Conservation (phyloP, 495 filamentous ascomycete genomes). For the Cenococcum geophilum region DNA sequence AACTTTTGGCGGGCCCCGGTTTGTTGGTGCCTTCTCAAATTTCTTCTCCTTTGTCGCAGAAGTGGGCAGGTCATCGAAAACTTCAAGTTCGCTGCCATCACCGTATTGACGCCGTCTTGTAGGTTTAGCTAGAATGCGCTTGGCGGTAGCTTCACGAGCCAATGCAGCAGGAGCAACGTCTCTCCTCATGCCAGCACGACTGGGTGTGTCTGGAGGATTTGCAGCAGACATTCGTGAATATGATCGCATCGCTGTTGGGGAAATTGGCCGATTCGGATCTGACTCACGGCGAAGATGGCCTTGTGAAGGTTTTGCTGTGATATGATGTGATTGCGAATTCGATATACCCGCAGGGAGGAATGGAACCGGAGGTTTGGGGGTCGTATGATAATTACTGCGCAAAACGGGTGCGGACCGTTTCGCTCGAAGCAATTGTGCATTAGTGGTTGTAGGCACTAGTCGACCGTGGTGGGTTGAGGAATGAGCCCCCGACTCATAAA, state of each 20-base stretch:
- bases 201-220: slow-evolving; percentile 44
- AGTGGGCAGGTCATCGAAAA: slow-evolving; percentile 91
- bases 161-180: slow-evolving; percentile 42
- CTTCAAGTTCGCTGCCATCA: slow-evolving; percentile 84
- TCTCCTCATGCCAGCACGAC: slow-evolving; percentile 33
- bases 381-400: slow-evolving; percentile 44
- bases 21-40: slow-evolving; percentile 72
- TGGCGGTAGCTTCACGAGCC: slow-evolving; percentile 52
- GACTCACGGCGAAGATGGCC: slow-evolving; percentile 67
- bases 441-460: slow-evolving; percentile 66
- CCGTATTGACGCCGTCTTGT: slow-evolving; percentile 69
- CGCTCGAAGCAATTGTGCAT: slow-evolving; percentile 65
- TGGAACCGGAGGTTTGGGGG: slow-evolving; percentile 53
- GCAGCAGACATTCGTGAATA: slow-evolving; percentile 48
- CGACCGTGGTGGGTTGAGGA: slow-evolving; percentile 58
- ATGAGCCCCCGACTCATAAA: slow-evolving; percentile 82
- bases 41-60: slow-evolving; percentile 73
- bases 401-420: slow-evolving; percentile 87
- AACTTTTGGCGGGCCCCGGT: slow-evolving; percentile 61
- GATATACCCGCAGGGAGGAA: slow-evolving; percentile 77
- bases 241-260: slow-evolving; percentile 44
- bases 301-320: slow-evolving; percentile 62
- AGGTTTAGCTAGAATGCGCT: slow-evolving; percentile 67
- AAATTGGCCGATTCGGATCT: slow-evolving; percentile 53
- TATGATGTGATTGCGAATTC: slow-evolving; percentile 69